Evolutionary conservation across 2,329 filamentous ascomycete species (phyloP).

Genomic region (Aureobasidium namibiae): DNA sequence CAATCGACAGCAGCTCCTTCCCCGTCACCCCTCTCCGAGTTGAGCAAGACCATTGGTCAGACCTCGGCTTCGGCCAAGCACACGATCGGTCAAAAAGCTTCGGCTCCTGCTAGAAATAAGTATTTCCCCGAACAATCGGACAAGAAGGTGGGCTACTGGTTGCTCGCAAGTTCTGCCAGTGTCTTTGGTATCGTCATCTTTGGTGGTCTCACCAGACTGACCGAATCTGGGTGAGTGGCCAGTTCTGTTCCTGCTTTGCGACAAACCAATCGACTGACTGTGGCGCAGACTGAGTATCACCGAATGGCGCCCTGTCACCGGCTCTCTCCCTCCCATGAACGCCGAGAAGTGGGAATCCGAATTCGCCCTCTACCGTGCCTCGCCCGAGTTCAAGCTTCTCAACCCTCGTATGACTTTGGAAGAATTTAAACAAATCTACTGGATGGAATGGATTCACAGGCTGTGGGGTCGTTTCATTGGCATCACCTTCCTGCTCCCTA

Average conservation of each 20-base stretch:
- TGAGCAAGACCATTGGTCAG: slow-evolving; percentile 24
- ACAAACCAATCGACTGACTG: neutral
- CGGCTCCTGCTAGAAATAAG: slow-evolving; percentile 7
- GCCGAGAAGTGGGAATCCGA: slow-evolving; percentile 81
- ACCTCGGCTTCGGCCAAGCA: neutral
- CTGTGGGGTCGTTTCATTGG: slow-evolving; percentile 92
- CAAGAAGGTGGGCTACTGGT: slow-evolving; percentile 81
- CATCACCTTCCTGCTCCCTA: slow-evolving; percentile 78
- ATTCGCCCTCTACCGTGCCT: slow-evolving; percentile 84
- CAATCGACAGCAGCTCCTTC: slow-evolving; percentile 16
- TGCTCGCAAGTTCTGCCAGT: slow-evolving; percentile 80
- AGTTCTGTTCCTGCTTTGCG: neutral
- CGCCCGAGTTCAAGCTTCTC: slow-evolving; percentile 84
- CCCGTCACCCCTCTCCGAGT: slow-evolving; percentile 24
- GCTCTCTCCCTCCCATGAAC: slow-evolving; percentile 75
- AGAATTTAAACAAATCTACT: slow-evolving; percentile 98
- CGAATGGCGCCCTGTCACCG: slow-evolving; percentile 96
- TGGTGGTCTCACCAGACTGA: slow-evolving; percentile 85
- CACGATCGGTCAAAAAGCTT: neutral
- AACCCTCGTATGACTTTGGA: slow-evolving; percentile 88
- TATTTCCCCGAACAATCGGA: slow-evolving; percentile 55
- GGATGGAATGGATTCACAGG: slow-evolving; percentile 97
- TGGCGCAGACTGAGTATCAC: slow-evolving; percentile 77
- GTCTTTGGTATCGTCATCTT: slow-evolving; percentile 97
- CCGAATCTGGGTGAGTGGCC: slow-evolving; percentile 74